Conservation (phyloP, 805 yeast genomes). For the Ogataea kodamae region DNA sequence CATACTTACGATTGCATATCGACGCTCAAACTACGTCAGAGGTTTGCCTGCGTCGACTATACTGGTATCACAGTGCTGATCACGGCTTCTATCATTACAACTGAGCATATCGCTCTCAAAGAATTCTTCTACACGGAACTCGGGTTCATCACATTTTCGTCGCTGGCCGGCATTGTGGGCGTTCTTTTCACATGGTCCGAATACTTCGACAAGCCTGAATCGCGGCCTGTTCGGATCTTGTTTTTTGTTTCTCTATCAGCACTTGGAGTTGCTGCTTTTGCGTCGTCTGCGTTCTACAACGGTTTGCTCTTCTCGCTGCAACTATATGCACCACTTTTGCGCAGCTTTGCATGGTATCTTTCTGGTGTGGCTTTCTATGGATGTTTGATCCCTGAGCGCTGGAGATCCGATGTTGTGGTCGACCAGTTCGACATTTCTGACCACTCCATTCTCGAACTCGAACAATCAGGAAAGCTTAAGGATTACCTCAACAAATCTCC, state of each 20-base stretch:
- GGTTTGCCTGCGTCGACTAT: slow-evolving; percentile 91
- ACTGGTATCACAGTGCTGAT: slow-evolving; percentile 90
- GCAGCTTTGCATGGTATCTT: slow-evolving; percentile 71
- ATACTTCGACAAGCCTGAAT: slow-evolving; percentile 81
- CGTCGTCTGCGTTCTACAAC: slow-evolving; percentile 50
- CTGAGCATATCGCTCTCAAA: slow-evolving; percentile 76
- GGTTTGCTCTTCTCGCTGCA: slow-evolving; percentile 51
- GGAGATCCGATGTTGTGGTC: slow-evolving; percentile 65
- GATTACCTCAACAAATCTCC: slow-evolving; percentile 43
- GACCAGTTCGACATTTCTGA: slow-evolving; percentile 39
- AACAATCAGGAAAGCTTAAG: slow-evolving; percentile 26
- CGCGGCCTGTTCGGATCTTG: slow-evolving; percentile 70
- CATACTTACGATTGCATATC: slow-evolving; percentile 87
- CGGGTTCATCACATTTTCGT: slow-evolving; percentile 56
- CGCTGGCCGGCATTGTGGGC: slow-evolving; percentile 67
- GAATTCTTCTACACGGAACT: slow-evolving; percentile 48
- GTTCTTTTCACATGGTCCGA: slow-evolving; percentile 89
- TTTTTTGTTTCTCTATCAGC: slow-evolving; percentile 78
- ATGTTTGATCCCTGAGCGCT: slow-evolving; percentile 83
- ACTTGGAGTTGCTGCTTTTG: slow-evolving; percentile 66
- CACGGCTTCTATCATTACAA: slow-evolving; percentile 82
- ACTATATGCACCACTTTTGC: slow-evolving; percentile 65
- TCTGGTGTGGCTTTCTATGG: slow-evolving; percentile 87
- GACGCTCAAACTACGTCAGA: slow-evolving; percentile 54
- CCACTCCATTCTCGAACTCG: slow-evolving; percentile 31